Evolutionary conservation across 148 eudicot genomes (phyloP), one percentile per base, ranked within the genome.

Genomic region (Fagopyrum esculentum): DNA sequence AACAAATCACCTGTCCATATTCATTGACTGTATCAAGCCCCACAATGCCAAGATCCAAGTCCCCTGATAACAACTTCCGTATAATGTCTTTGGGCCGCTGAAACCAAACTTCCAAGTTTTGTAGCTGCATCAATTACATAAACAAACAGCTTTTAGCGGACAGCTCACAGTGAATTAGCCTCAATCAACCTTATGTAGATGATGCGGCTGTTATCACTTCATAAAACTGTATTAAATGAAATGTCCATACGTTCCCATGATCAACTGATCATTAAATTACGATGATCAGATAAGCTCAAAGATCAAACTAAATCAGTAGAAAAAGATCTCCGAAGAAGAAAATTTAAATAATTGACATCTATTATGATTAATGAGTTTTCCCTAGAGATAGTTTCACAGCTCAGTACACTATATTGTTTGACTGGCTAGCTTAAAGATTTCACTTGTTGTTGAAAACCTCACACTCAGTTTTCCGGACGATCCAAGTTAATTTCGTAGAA

Each of bases 61-160:
- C 98, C 75, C 98, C 98, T 52, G 98, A 95, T 52, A 95, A 83
- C 82, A 95, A 81, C 87, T 95, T 95, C 59, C 92, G 76, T 66
- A 95, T 96, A 71, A 94, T 82, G 75, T 94, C 97, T 78, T 87
- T 93, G 47, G 98, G 98, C 73, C 98, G 93, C 73, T 93, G 98
- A 87, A 87, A 93, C 98, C 98, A 93, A 73, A 93, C 98, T 83
- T 93, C 97, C 78, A 91, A 73, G 76, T 88, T 86, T 79, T 93
- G 72, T 9, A 94, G 82, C 97, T 94, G 88, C 86, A 79, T 76
- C 15, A 35, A 78, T 48, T 47, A 75, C 48, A 76, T 35, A 35
- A 35, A 35, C 40, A 35, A 35, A 35, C 40, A 2, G 40, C 3
- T 1, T 35, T 35, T 35, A 35, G 40, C 40, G 40, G 40, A 35